Percentiles rank a stretch among this genome's conserved stretches.
These are phyloP conservation scores for Candida tetrigidarum DNA, from an alignment of 1,139 yeast genomes.

Conservation along the genomic window DNA sequence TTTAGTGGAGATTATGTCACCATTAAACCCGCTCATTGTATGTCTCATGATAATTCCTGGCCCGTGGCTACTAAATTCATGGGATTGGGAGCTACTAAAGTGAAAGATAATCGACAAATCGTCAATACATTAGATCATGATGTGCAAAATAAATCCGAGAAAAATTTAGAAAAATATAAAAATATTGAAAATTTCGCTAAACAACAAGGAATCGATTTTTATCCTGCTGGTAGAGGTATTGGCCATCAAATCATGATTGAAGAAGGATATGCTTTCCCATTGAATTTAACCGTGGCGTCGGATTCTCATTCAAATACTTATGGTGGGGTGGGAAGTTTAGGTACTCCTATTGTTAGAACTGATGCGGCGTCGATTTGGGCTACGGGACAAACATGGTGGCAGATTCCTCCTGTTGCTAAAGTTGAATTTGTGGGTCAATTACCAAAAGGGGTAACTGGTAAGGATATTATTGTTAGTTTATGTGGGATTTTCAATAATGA, in stretches of 20 bases:
- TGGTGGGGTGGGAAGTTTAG: conserved; percentile 95
- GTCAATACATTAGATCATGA: conserved; percentile 98
- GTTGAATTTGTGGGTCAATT: conserved; percentile 84
- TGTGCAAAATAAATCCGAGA: conserved; percentile 89
- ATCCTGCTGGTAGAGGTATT: conserved; percentile 98
- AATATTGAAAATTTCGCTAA: conserved; percentile 90
- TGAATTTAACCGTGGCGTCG: conserved; percentile 91
- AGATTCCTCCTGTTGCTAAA: conserved; percentile 97
- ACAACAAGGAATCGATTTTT: conserved; percentile 93
- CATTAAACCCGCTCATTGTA: conserved; percentile 94
- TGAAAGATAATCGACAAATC: conserved; percentile 85
- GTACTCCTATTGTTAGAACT: conserved; percentile 97
- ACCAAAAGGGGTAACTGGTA: conserved; percentile 90
- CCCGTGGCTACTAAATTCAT: conserved; percentile 97
- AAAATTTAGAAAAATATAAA: conserved; percentile 82
- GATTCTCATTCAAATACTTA: conserved; percentile 98
- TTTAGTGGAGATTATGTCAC: conserved; percentile 94
- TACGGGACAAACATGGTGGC: conserved; percentile 99
- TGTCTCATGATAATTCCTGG: conserved; percentile 99
- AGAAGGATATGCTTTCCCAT: conserved; percentile 97
- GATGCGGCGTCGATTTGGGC: conserved; percentile 99
- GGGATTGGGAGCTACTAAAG: conserved; percentile 88
- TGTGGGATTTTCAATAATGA: conserved; percentile 97
- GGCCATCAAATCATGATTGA: conserved; percentile 99
- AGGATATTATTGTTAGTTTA: conserved; percentile 93